Evolutionary conservation across 306 rosid species (phyloP), one percentile per base, ranked within the genome.

Genomic region (Sesbania bispinosa): DNA sequence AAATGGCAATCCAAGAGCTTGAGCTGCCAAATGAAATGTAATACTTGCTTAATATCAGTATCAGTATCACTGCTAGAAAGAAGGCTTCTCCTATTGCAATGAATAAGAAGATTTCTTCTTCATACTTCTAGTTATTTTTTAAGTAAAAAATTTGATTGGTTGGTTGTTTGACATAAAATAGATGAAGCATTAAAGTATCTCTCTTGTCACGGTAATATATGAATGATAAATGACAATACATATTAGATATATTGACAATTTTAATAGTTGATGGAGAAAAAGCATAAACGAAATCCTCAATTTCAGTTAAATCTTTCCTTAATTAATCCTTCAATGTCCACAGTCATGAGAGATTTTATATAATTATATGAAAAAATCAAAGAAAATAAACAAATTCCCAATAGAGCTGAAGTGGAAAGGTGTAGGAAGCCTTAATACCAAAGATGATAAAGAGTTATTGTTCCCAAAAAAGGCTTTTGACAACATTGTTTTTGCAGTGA

Each of bases 1-100:
- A n/a, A n/a, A n/a, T n/a, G n/a, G n/a, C n/a, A n/a, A n/a, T n/a
- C n/a, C 97, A 10, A 93, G 43, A 36, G 88, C 89, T 62, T 87
- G 72, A 48, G 98, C 98, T 93, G 88, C 83, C 75, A 66, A 71
- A 71, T 39, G 13, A 50, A 38, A 70, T 5, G 11, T 20, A 38
- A 46, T 8, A 59, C 48, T n/a, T 55, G 19, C 9, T 26, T 10
- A 36, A 14, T 39, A 24, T 69, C 24, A 23, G n/a, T n/a, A n/a
- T n/a, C n/a, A n/a, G 42, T 24, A 1, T 27, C 20, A 55, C 19
- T 46, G 30, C 19, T 19, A 48, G 18, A 67, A n/a, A n/a, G n/a
- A 50, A 29, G 30, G 19, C 29, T 45, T 65, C 29, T 67, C 47
- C 24, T 47, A 67, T 67, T 47, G 43, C 58, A n/a, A 32, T 50